Evolutionary conservation across 495 filamentous ascomycete species (phyloP), one percentile per base, ranked within the genome.

Genomic region (Barbatosphaeria neglecta): DNA sequence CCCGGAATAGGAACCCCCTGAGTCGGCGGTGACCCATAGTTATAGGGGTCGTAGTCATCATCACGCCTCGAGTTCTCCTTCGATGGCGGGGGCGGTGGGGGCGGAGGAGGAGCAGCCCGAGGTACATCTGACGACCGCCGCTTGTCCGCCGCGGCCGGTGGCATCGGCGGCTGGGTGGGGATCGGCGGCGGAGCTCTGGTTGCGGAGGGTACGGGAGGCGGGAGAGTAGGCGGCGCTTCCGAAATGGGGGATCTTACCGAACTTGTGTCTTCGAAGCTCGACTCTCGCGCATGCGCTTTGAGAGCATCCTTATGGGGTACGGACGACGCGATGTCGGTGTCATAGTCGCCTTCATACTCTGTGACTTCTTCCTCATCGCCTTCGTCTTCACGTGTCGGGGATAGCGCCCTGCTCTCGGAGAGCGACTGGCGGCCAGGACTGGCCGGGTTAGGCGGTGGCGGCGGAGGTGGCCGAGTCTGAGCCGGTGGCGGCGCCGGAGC

Each of bases 331-430:
- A 98, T 96, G 61, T 97, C 92, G 33, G 92, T 98, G 54, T 97
- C 92, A 60, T 98, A 97, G 58, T 97, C 92, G 17, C 90, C 92
- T 61, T 98, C 92, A 59, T 97, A 97, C 62, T 96, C 92, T 2
- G 86, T 94, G 28, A 87, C 70, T 58, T 92, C 89, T 54, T 73
- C 77, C 37, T 90, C 86, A 49, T 80, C 86, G 16, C 75, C 84
- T 35, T 86, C 83, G 23, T 80, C 75, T 33, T 72, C 66, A 20
- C 51, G 56, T 60, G 60, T 53, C 39, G 55, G 52, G 11, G 39
- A 41, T 6, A 41, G 20, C 52, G 43, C 56, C 58, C 16, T 72
- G 63, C 44, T 64, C 49, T 87, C 76, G 35, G 70, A 69, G 18
- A 83, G 84, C 3, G 77, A 76, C 40, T 75, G 72, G 35, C 84